phyloP scores from a whole-genome alignment of 371 early-diverging fungal species.

The Paraphysoderma sedebokerense region DNA sequence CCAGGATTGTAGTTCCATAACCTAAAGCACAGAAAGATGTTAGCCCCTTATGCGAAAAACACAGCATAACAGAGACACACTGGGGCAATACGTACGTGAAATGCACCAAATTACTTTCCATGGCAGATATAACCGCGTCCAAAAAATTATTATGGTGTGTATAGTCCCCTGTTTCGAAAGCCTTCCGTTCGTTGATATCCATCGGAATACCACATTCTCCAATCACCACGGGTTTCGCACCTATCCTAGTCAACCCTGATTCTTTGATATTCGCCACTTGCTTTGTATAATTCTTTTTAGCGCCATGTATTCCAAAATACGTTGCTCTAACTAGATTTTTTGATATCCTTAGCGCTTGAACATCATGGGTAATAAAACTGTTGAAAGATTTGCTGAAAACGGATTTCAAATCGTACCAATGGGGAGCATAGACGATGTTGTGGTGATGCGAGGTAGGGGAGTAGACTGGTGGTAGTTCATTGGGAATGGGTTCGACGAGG shows the following conservation, averaged over 20 bases:
- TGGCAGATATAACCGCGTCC: conserved; percentile 48
- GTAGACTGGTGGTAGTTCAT: conserved; percentile 51
- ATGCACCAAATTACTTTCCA: conserved; percentile 54
- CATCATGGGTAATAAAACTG: conserved; percentile 54
- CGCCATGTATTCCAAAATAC: conserved; percentile 62
- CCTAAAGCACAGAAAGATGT: too few relatives aligned
- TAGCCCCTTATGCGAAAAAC: too few relatives aligned
- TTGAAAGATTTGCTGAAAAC: conserved; percentile 56
- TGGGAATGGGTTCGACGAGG: conserved; percentile 60
- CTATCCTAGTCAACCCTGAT: too few relatives aligned
- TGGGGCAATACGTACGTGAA: too few relatives aligned
- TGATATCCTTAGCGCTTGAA: conserved; percentile 38
- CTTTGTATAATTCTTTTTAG: conserved; percentile 48
- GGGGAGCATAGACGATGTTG: conserved; percentile 53
- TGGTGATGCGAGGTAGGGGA: too few relatives aligned
- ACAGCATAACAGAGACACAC: too few relatives aligned
- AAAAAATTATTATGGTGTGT: conserved; percentile 44
- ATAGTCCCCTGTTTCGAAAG: conserved; percentile 51
- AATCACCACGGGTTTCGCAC: too few relatives aligned
- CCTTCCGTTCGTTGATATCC: conserved; percentile 54
- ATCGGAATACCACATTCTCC: conserved; percentile 78
- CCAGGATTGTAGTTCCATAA: conserved; percentile 68
- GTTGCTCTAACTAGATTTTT: conserved; percentile 51
- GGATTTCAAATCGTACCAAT: conserved; percentile 66
- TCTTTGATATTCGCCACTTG: conserved; percentile 49